Evolutionary conservation across 805 yeast genomes (phyloP).

Genomic region (Debaryomyces castellii): DNA sequence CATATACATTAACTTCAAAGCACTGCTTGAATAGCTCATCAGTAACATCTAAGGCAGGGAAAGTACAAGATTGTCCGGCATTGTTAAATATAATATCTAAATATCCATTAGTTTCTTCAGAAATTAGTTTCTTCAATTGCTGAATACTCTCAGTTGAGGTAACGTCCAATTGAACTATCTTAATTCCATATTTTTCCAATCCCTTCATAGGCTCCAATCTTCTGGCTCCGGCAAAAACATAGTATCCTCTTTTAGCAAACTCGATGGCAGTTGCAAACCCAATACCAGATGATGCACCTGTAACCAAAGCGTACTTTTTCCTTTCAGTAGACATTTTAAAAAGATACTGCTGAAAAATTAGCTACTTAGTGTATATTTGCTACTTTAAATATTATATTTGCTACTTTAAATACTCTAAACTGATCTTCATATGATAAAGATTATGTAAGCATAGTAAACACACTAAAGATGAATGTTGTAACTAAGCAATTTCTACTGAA

Average conservation of each 20-base stretch:
- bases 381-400: no score
- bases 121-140: conserved; percentile 43
- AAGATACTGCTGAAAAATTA: no score
- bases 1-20: conserved; percentile 39
- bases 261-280: conserved; percentile 51
- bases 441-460: no score
- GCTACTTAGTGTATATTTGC: no score
- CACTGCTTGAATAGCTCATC: conserved; percentile 16
- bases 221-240: conserved; percentile 75
- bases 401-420: no score
- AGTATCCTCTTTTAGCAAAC: conserved; percentile 50
- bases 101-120: conserved; percentile 42
- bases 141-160: conserved; percentile 48
- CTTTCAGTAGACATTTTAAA: no score
- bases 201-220: conserved; percentile 60
- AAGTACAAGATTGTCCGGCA: conserved; percentile 74
- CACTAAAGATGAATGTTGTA: no score
- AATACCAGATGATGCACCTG: conserved; percentile 60
- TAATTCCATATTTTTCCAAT: conserved; percentile 44
- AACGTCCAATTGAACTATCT: conserved; percentile 57
- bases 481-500: no score
- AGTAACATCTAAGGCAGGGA: conserved; percentile 65
- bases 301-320: conserved; percentile 30
- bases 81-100: conserved; percentile 68
- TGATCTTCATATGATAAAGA: no score